A percentile compares a stretch with the other conserved stretches of the same genome.
These are phyloP conservation scores for Magnusiomyces paraingens DNA, from an alignment of 1,139 yeast genomes.

Conservation along the genomic window DNA sequence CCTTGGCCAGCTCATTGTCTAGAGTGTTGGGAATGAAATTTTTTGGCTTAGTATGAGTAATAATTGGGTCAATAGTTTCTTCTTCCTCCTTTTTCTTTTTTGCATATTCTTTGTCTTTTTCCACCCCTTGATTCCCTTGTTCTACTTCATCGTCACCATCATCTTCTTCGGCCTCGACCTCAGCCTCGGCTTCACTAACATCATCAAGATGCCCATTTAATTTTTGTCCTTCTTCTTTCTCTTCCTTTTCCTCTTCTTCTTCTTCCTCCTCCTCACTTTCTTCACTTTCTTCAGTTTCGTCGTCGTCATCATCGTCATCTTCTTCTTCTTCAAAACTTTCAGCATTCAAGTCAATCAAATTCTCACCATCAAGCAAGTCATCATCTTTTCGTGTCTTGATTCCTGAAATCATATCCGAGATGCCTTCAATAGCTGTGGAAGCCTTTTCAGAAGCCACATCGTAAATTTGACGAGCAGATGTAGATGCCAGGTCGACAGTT, in stretches of 20 bases:
- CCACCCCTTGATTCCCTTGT: not conserved
- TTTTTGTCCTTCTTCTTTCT: too few relatives aligned
- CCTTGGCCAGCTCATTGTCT: not conserved
- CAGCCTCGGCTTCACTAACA: too few relatives aligned
- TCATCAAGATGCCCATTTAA: too few relatives aligned
- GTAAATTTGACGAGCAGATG: not conserved
- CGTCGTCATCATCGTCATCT: slow-evolving; percentile 18
- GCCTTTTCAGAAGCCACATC: not conserved
- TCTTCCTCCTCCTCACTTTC: not conserved
- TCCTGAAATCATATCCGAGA: not conserved
- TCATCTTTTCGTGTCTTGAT: not conserved
- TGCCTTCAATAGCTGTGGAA: not conserved
- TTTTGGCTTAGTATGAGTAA: slow-evolving; percentile 19
- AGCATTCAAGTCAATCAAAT: slow-evolving; percentile 11
- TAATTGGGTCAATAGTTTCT: not conserved
- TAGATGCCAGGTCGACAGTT: not conserved
- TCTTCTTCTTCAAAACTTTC: slow-evolving; percentile 20
- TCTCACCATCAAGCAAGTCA: slow-evolving; percentile 10
- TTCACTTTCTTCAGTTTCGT: not conserved
- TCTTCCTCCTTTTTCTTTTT: not conserved
- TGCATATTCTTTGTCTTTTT: not conserved
- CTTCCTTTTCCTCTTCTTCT: too few relatives aligned
- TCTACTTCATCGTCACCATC: slow-evolving; percentile 7
- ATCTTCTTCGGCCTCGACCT: slow-evolving; percentile 18
- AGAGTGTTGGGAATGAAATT: not conserved